Base-by-base conservation (phyloP, 2,329 filamentous ascomycete species). In the Cercospora zeae-maydis region DNA sequence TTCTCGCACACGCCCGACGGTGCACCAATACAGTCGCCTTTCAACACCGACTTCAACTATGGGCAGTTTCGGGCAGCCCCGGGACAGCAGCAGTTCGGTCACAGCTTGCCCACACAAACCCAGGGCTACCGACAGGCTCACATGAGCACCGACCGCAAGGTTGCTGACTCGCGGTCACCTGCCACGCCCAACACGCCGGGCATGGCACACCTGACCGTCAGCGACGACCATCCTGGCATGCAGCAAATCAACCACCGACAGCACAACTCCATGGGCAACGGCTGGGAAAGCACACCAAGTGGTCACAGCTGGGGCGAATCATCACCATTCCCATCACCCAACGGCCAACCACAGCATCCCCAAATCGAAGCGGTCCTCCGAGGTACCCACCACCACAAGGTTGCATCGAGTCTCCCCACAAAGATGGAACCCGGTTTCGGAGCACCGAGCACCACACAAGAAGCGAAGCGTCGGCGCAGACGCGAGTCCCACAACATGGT, bases 401-500 rank as follows among this genome's bases (percentile, higher is more conserved):
- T 74, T 30, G 73, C 72, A 45, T 73, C 73, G 10, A 97, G 93
- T 0, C 88, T 98, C 80, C 93, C 93, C 1, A 85, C 92, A 34
- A 97, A 97, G 79, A 87, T 97, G 57, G 83, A 86, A 67, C 84
- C 84, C 59, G 81, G 77, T 49, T 77, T 70, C 33, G 79, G 81
- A 61, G 77, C 77, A 7, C 70, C 74, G 13, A 82, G 89, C 58
- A 91, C 95, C 59, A 89, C 92, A 0, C 92, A 96, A 73, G 95
- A 98, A 75, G 92, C 93, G 72, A 98, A 98, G 84, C 86, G 92
- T 70, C 91, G 93, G 76, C 86, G 93, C 64, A 87, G 95, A 63
- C 86, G 95, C 39, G 95, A 97, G 73, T 98, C 93, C 0, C 95
- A 99, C 80, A 98, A 99, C 75, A 83, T 96, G 39, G 95, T 99